Conservation (phyloP, 2,329 filamentous ascomycete genomes). For the Hirsutella minnesotensis region DNA sequence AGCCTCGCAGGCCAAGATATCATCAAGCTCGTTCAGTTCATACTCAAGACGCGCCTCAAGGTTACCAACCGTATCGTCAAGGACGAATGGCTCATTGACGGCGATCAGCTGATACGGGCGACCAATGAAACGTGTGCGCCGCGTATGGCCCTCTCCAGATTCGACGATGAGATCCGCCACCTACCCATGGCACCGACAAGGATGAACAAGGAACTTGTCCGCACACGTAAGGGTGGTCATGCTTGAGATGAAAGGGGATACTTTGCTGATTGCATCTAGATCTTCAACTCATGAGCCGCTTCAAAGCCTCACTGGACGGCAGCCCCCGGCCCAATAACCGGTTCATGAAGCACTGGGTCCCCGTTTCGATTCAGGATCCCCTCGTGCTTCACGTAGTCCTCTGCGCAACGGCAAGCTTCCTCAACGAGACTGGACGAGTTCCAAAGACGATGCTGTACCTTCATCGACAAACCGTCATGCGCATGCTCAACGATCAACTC, state of each 20-base stretch:
- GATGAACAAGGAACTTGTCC: constrained; percentile 34
- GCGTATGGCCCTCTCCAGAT: constrained; percentile 11
- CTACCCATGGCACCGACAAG: constrained; percentile 29
- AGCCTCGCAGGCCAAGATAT: constrained; percentile 14
- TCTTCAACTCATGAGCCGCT: constrained; percentile 34
- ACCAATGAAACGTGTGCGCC: constrained; percentile 10
- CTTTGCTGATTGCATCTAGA: constrained; percentile 18
- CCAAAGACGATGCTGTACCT: constrained; percentile 29
- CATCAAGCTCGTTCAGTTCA: constrained; percentile 15
- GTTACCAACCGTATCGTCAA: constrained; percentile 16
- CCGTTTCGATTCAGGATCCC: constrained; percentile 35
- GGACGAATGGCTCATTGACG: constrained; percentile 18
- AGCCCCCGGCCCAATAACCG: constrained; percentile 29
- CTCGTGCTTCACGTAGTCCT: constrained; percentile 35
- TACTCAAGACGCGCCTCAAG: constrained; percentile 17
- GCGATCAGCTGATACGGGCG: constrained; percentile 12
- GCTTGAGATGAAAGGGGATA: not conserved
- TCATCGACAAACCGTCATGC: constrained; percentile 30
- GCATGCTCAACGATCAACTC: constrained; percentile 35
- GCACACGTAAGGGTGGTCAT: constrained; percentile 27
- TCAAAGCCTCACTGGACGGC: constrained; percentile 38
- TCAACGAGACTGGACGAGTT: constrained; percentile 35
- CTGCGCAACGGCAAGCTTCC: constrained; percentile 38
- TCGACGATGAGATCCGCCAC: constrained; percentile 24
- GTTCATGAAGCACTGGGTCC: constrained; percentile 35